A percentile compares a stretch with the other conserved stretches of the same genome.
Evolutionary conservation across 805 yeast genomes (phyloP).

Genomic region (Gaillardinia entomophila): DNA sequence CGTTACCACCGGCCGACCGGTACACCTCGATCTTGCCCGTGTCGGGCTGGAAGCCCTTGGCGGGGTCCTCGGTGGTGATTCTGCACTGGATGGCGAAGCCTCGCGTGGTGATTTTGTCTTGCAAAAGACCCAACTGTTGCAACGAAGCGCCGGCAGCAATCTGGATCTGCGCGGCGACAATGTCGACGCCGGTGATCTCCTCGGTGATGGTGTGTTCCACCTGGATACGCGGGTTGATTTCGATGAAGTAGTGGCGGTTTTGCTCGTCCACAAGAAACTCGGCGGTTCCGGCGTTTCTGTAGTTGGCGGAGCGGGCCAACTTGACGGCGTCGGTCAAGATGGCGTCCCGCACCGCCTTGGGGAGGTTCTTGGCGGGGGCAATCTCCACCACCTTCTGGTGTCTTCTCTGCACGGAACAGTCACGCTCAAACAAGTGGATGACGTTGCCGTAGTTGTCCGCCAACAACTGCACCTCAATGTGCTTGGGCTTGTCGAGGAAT

Average conservation of each 20-base stretch:
- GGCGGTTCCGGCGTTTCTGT: conserved; percentile 97
- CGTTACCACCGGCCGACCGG: conserved; percentile 98
- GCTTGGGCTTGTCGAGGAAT: conserved; percentile 91
- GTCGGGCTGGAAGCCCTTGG: conserved; percentile 96
- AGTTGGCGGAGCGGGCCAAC: conserved; percentile 81
- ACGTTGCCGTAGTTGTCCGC: conserved; percentile 95
- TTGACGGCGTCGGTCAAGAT: conserved; percentile 92
- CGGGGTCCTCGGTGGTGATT: conserved; percentile 96
- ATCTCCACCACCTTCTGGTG: conserved; percentile 98
- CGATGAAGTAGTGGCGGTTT: conserved; percentile 95
- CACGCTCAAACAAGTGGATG: conserved; percentile 93
- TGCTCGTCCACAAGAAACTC: conserved; percentile 91
- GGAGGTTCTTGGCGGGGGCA: conserved; percentile 93
- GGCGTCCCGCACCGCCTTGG: conserved; percentile 78
- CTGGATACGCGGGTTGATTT: conserved; percentile 96
- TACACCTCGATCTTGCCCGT: conserved; percentile 97
- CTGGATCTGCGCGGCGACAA: conserved; percentile 97
- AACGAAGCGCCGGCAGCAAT: conserved; percentile 97
- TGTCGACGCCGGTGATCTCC: conserved; percentile 96
- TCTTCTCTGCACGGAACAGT: conserved; percentile 99
- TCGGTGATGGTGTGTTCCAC: conserved; percentile 99
- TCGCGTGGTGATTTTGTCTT: conserved; percentile 90
- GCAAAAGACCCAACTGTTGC: conserved; percentile 85
- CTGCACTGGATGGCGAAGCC: conserved; percentile 99
- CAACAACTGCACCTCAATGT: conserved; percentile 92